Percentiles rank a stretch among this genome's conserved stretches.
These are phyloP conservation scores for Aspergillus funiculosus DNA, from an alignment of 495 filamentous ascomycete species.

Conservation along the genomic window DNA sequence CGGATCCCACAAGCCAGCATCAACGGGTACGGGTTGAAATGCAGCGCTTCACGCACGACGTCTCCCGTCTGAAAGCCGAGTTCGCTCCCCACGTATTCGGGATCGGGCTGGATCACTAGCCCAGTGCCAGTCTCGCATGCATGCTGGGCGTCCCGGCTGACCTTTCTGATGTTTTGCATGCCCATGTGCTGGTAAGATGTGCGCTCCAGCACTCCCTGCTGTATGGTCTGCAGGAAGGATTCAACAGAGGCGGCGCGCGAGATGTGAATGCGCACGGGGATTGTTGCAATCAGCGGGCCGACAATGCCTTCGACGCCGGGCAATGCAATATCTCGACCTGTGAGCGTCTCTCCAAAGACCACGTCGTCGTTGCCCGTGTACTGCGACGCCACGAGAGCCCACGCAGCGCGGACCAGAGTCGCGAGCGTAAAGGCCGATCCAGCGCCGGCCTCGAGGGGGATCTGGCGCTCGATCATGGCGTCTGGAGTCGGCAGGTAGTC, in stretches of 20 bases:
- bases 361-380: constrained; percentile 50
- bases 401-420: constrained; percentile 56
- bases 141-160: constrained; percentile 55
- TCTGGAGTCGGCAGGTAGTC: constrained; percentile 52
- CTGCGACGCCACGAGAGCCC: constrained; percentile 52
- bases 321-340: constrained; percentile 43
- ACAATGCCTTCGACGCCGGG: constrained; percentile 43
- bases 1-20: constrained; percentile 58
- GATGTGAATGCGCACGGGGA: constrained; percentile 52
- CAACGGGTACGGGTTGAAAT: constrained; percentile 63
- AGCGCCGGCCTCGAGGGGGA: constrained; percentile 34
- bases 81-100: constrained; percentile 41
- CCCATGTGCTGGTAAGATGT: constrained; percentile 63
- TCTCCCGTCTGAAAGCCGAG: constrained; percentile 50
- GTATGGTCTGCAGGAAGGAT: constrained; percentile 41
- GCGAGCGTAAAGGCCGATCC: constrained; percentile 48
- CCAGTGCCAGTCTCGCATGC: constrained; percentile 62
- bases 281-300: constrained; percentile 58
- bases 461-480: constrained; percentile 45
- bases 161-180: constrained; percentile 60
- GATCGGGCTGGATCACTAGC: constrained; percentile 46
- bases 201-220: constrained; percentile 46
- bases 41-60: constrained; percentile 55
- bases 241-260: constrained; percentile 25
- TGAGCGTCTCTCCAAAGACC: constrained; percentile 55